Evolutionary conservation across 441 rosid genomes (phyloP).

Genomic region (Mallotus repandus): DNA sequence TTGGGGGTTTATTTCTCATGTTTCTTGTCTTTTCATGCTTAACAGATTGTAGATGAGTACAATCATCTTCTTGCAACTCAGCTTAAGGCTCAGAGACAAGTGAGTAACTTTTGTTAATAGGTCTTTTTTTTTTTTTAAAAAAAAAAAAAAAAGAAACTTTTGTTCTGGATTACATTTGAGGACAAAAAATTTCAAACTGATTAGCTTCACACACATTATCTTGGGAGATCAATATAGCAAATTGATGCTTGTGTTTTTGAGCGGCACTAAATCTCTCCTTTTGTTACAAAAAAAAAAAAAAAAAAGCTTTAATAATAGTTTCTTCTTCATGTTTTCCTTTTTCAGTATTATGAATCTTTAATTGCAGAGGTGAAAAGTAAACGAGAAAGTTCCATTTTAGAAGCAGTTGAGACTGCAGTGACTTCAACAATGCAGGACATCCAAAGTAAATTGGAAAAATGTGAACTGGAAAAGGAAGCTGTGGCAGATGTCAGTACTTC

Average conservation of each 20-base stretch:
- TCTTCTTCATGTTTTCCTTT: slow-evolving; percentile 10
- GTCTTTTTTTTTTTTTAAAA: too few relatives aligned
- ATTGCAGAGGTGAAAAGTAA: slow-evolving; percentile 74
- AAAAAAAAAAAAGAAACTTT: too few relatives aligned
- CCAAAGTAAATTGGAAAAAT: slow-evolving; percentile 60
- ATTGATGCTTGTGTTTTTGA: slow-evolving; percentile 12
- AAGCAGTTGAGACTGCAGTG: slow-evolving; percentile 67
- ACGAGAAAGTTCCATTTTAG: slow-evolving; percentile 52
- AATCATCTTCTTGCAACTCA: slow-evolving; percentile 86
- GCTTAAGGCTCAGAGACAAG: slow-evolving; percentile 82
- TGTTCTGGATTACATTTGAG: background rate
- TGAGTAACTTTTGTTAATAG: slow-evolving; percentile 29
- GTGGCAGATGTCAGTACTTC: slow-evolving; percentile 58
- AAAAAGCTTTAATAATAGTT: background rate
- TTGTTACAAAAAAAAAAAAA: background rate
- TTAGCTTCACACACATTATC: background rate
- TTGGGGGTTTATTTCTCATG: background rate
- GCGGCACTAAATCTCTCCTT: background rate
- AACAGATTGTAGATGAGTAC: slow-evolving; percentile 82
- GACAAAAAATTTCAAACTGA: background rate
- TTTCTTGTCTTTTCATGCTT: slow-evolving; percentile 18
- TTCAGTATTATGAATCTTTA: slow-evolving; percentile 78
- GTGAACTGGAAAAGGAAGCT: slow-evolving; percentile 55
- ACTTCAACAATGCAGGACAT: slow-evolving; percentile 60
- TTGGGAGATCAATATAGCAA: background rate